phyloP scores from a whole-genome alignment of 169 alveolate species.

The Plasmodium yoelii region DNA sequence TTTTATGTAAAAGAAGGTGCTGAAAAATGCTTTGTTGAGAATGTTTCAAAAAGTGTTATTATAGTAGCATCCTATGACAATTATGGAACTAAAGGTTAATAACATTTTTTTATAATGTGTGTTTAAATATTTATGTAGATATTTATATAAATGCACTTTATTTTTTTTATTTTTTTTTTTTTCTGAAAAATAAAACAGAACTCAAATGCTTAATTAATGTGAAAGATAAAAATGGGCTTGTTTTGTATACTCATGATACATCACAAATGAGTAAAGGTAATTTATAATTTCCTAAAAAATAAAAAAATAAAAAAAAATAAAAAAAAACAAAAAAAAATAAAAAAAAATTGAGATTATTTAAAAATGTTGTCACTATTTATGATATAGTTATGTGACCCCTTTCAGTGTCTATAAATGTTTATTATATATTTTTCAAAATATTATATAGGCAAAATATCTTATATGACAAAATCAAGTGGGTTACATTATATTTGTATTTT shows the following conservation, averaged over 20 bases:
- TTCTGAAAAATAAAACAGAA: neutral
- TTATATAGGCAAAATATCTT: conserved; percentile 78
- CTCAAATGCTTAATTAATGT: conserved; percentile 44
- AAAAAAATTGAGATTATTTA: too few relatives aligned
- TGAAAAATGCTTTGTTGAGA: conserved; percentile 66
- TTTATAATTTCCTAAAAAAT: neutral
- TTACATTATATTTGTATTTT: conserved; percentile 79
- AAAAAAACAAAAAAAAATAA: too few relatives aligned
- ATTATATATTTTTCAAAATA: neutral
- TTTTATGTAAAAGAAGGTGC: conserved; percentile 68
- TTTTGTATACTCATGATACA: conserved; percentile 41
- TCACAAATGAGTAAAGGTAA: conserved; percentile 56
- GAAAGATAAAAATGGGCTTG: conserved; percentile 27
- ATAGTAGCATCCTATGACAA: conserved; percentile 62
- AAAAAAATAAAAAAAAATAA: too few relatives aligned
- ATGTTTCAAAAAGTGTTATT: conserved; percentile 32
- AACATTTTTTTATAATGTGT: neutral
- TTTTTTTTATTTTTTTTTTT: neutral
- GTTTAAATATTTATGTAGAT: neutral
- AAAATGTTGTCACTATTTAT: neutral
- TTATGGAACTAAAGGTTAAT: conserved; percentile 40
- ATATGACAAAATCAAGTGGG: conserved; percentile 75
- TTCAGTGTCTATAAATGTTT: neutral
- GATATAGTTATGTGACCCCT: neutral
- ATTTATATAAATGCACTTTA: neutral